These are phyloP conservation scores for Acarospora socialis DNA, from an alignment of 2,329 filamentous ascomycete genomes.

Conservation along the genomic window DNA sequence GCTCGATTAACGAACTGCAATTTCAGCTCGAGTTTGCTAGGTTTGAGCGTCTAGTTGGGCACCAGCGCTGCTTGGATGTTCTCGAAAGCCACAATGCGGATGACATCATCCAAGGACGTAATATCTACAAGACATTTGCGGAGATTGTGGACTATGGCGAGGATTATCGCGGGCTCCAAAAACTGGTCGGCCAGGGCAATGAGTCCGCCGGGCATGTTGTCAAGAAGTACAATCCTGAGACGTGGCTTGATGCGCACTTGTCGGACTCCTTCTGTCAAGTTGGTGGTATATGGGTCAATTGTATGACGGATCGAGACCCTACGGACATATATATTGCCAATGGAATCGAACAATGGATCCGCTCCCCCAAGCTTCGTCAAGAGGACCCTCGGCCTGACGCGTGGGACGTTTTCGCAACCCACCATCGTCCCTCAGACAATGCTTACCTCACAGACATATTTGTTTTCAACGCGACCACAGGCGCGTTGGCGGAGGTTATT, in stretches of 20 bases:
- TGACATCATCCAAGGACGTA: conserved; percentile 22
- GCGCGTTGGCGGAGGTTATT: conserved; percentile 21
- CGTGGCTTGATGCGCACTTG: conserved; percentile 10
- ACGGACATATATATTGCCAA: conserved; percentile 23
- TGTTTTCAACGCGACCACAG: conserved; percentile 20
- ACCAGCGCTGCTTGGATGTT: conserved; percentile 19
- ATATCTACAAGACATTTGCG: conserved; percentile 26
- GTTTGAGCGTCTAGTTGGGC: conserved; percentile 22
- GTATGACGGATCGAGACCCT: conserved; percentile 19
- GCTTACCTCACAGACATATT: conserved; percentile 23
- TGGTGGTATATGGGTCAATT: conserved; percentile 26
- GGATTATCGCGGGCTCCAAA: conserved; percentile 13
- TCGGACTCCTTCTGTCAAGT: conserved; percentile 24
- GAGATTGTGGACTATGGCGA: conserved; percentile 21
- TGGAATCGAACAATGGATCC: conserved; percentile 22
- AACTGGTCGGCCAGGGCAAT: conserved; percentile 18
- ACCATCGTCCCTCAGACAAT: conserved; percentile 17
- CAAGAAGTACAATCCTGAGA: conserved; percentile 5
- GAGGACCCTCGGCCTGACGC: conserved; percentile 9
- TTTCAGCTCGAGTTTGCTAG: conserved; percentile 17
- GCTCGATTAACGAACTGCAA: conserved; percentile 10
- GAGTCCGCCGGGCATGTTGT: conserved; percentile 19
- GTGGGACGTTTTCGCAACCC: conserved; percentile 20
- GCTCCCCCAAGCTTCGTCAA: conserved; percentile 16
- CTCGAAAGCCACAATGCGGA: conserved; percentile 18